Base-by-base conservation (phyloP, 73 alveolate species). In the Paramecium sexaurelia region DNA sequence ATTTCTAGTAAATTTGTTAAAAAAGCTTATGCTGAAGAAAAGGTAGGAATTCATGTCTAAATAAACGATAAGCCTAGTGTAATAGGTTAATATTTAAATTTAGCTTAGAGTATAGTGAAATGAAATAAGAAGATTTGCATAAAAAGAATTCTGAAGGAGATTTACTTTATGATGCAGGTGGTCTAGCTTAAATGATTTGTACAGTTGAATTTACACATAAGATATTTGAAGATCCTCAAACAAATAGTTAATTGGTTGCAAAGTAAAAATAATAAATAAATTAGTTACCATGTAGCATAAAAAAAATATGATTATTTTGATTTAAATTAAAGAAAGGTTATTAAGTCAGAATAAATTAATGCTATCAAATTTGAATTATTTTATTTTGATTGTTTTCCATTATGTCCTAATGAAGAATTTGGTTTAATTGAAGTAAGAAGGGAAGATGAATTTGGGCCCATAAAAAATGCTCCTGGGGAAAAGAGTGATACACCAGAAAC, bases 401-500 rank as follows among this genome's bases (percentile, higher is more conserved):
- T 92, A 20, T 75, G 93, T 55, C 94, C 84, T 32, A 86, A 75
- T 27, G 92, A 84, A 11, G 45, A 75, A 22, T 94, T 93, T 68
- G 96, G 92, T 10, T 92, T 92, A 45, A 37, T 95, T 39, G 89
- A 91, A 55, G 97, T 85, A 13, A 43, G n/a, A 9, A 95, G 99
- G 68, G 94, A 69, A 20, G 96, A 95, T 45, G 99, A 96, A 75
- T 96, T 96, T 61, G 97, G 95, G 27, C 99, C 99, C 13, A 97
- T 96, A 10, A 96, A 96, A 78, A 96, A 96, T 84, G 97, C 97
- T 15, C 94, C 78, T 22, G 98, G 98, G 9, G 86, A 71, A 0
- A 71, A 71, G 56, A 83, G 78, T 15, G 98, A 95, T 61, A 94
- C 97, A 36, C 97, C 98, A 41, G 67, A 95, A 17, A 73, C 95